Base-by-base conservation (phyloP, 2,329 filamentous ascomycete species). In the Sordariomycetes sp. region DNA sequence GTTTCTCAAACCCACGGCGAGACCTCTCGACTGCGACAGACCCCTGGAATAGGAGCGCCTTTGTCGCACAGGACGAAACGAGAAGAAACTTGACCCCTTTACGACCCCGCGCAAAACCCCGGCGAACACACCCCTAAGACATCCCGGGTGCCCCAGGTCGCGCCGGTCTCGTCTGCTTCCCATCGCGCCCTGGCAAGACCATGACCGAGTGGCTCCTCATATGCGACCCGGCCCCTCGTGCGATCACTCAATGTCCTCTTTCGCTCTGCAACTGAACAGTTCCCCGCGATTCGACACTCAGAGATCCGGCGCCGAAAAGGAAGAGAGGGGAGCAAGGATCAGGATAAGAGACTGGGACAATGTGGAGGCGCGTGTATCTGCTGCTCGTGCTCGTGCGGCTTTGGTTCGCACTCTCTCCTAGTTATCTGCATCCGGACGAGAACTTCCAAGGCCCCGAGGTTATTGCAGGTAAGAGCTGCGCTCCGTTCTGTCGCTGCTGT, bases 371-470 rank as follows among this genome's bases (percentile, higher is more conserved):
- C 71, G 82, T 85, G 61, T 96, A 96, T 73, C 77, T 97, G 61
- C 74, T 95, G 58, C 78, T 99, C 65, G 78, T 95, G 66, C 76
- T 94, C 63, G 82, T 96, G 66, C 87, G 94, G 71, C 79, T 97
- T 67, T 97, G 92, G 81, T 92, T 97, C 70, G 92, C 94, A 60
- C 75, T 97, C 62, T 91, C 87, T 61, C 89, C 94, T 59, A 97
- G 92, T 77, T 99, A 99, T 71, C 82, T 99, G 53, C 94, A 99
- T 70, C 94, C 94, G 5, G 94, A 99, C 74, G 94, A 99, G 78
- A 94, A 97, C 76, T 99, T 99, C 67, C 94, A 99, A 74, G 94
- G 94, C 39, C 94, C 94, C 17, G 94, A 99, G 76, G 86, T 97
- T 62, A 94, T 97, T 67, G 91, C 92, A 66, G 92, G 92, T 96